Percentiles rank a stretch among this genome's conserved stretches.
Conservation (phyloP, 768 basidiomycete species). For the Podaxis sp. region DNA sequence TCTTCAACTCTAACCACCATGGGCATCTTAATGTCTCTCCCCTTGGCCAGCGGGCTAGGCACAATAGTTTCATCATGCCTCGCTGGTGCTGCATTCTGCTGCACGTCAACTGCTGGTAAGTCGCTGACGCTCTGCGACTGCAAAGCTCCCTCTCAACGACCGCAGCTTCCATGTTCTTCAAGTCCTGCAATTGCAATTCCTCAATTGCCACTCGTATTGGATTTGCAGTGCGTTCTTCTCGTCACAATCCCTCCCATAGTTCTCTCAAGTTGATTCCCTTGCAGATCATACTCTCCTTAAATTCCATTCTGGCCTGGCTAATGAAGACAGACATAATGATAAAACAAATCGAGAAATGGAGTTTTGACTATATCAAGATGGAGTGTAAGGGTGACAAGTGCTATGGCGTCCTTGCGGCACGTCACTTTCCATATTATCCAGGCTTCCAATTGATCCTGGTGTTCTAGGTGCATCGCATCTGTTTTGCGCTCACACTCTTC, state of each 20-base stretch:
- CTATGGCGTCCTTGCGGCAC: conserved; percentile 92
- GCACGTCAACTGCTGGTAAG: conserved; percentile 81
- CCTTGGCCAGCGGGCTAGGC: conserved; percentile 64
- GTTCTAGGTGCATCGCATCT: conserved; percentile 85
- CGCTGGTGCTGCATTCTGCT: conserved; percentile 81
- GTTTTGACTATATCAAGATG: conserved; percentile 98
- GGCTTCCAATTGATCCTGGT: conserved; percentile 2
- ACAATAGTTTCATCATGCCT: conserved; percentile 83
- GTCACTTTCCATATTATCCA: conserved; percentile 26
- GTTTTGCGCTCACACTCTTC: conserved; percentile 90
- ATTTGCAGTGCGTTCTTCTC: conserved; percentile 5
- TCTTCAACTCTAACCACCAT: conserved; percentile 37
- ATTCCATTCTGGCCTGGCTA: conserved; percentile 95
- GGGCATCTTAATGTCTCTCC: conserved; percentile 75
- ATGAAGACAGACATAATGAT: conserved; percentile 92
- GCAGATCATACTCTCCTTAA: conserved; percentile 92
- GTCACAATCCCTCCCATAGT: neutral
- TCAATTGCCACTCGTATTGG: conserved; percentile 97
- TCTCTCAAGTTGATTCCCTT: neutral
- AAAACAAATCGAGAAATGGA: conserved; percentile 86
- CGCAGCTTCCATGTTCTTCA: conserved; percentile 92
- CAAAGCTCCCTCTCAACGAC: conserved; percentile 10
- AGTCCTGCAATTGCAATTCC: conserved; percentile 98
- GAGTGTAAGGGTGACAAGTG: conserved; percentile 91
- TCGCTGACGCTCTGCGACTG: conserved; percentile 11